A percentile compares a stretch with the other conserved stretches of the same genome.
phyloP scores from a whole-genome alignment of 257 asterid genomes.

The Primulina eburnea region DNA sequence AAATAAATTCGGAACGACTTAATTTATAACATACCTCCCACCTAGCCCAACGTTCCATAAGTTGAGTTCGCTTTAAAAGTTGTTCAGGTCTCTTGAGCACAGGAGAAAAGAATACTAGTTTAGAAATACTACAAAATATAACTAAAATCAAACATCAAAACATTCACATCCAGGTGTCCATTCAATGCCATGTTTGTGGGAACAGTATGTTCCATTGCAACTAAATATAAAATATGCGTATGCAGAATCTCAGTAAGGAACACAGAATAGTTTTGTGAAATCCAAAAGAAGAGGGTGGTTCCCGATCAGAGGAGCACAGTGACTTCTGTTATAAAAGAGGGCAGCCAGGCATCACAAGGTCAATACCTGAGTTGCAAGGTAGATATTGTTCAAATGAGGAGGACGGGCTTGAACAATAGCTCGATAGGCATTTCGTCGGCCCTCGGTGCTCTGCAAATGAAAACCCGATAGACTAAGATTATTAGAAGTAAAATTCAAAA shows the following conservation, averaged over 20 bases:
- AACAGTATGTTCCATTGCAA: constrained; percentile 14
- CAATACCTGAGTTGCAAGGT: constrained; percentile 95
- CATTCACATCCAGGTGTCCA: constrained; percentile 11
- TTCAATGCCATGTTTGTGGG: constrained; percentile 17
- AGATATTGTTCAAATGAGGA: constrained; percentile 87
- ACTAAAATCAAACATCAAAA: constrained; percentile 22
- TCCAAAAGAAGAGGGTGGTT: not conserved
- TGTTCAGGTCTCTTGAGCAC: constrained; percentile 90
- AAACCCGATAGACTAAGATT: constrained; percentile 25
- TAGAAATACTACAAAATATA: constrained; percentile 21
- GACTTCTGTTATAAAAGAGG: constrained; percentile 23
- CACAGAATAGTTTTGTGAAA: not conserved
- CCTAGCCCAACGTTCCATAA: constrained; percentile 98
- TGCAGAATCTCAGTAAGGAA: constrained; percentile 25
- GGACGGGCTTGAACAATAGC: constrained; percentile 98
- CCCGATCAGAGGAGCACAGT: not conserved
- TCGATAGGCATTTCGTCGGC: constrained; percentile 81
- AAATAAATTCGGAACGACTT: constrained; percentile 23
- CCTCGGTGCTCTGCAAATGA: constrained; percentile 63
- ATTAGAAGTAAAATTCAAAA: constrained; percentile 17
- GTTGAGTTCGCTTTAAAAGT: constrained; percentile 92
- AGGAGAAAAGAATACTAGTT: constrained; percentile 26
- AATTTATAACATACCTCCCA: constrained; percentile 76
- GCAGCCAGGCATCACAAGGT: constrained; percentile 26
- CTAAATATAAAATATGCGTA: constrained; percentile 18